Evolutionary conservation across 352 stramenopile species (phyloP), one percentile per base, ranked within the genome.

Genomic region (Globisporangium viniferum): DNA sequence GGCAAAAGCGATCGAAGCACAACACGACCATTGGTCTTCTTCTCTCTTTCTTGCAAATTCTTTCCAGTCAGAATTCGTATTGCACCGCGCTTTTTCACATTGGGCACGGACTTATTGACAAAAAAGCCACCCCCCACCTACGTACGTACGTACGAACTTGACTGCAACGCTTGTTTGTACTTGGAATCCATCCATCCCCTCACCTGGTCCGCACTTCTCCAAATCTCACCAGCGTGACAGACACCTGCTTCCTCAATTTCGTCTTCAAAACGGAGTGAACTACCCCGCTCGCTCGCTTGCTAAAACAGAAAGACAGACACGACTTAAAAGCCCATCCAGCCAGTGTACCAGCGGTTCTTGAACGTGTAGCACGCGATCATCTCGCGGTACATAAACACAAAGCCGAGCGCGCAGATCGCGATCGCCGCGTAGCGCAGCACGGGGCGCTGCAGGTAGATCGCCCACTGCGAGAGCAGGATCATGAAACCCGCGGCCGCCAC

Each of bases 311-410:
- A 46, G 39, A 20, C 10, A 10, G 35, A n/a, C 18, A n/a, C 3
- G 51, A 54, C 69, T 69, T 91, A 94, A 54, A 94, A 86, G 64
- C 86, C 86, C 84, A 92, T 83, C 82, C 82, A 94, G 66, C 86
- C 86, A 54, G 79, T 90, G 84, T 94, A 95, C 88, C 88, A 95
- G 66, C 79, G 80, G 77, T 95, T 95, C 84, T 95, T 95, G 72
- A 91, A 88, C 73, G 81, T 92, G 82, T 95, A 95, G 51, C 78
- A 83, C 51, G 71, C 69, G 65, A 91, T 92, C 85, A 94, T 94
- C 66, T 91, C 81, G 68, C 82, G 83, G 74, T 95, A 95, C 84
- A 90, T 88, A 74, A 93, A 73, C 46, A 92, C 69, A 62, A 95
- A 95, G 67, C 84, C 85, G 44, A 82, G 31, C 36, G 76, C 73